A percentile compares a stretch with the other conserved stretches of the same genome.
These are phyloP conservation scores for Ogataea salicorniae DNA, from an alignment of 805 yeast species.

Conservation along the genomic window DNA sequence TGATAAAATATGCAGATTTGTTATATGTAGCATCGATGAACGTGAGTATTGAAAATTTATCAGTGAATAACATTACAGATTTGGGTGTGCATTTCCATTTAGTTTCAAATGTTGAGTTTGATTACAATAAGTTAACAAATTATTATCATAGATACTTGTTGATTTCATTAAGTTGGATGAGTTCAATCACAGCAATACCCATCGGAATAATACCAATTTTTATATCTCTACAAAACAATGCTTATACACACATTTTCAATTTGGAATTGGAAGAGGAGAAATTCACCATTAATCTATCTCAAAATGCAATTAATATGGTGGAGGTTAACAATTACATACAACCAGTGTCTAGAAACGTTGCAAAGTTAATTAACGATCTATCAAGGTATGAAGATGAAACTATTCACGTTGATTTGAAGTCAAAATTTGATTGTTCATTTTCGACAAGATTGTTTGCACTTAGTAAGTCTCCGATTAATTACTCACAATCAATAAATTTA, in stretches of 20 bases:
- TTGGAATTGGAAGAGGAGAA: background rate
- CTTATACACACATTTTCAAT: background rate
- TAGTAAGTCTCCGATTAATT: background rate
- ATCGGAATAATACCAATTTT: constrained; percentile 2
- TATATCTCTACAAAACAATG: constrained; percentile 1
- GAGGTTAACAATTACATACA: background rate
- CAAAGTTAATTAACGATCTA: background rate
- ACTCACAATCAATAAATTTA: background rate
- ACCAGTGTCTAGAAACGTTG: background rate
- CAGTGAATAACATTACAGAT: constrained; percentile 3
- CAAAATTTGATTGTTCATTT: background rate
- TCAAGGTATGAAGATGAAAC: background rate
- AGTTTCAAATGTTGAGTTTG: background rate
- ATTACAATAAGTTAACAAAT: constrained; percentile 4
- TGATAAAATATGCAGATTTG: background rate
- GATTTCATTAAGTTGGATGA: background rate
- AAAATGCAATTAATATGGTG: too few relatives aligned
- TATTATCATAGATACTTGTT: constrained; percentile 3
- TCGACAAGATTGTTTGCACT: background rate
- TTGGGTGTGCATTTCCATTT: constrained; percentile 2
- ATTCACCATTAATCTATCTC: background rate
- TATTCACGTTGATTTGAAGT: background rate
- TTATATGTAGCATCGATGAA: background rate
- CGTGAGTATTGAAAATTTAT: constrained; percentile 1
- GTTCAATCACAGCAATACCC: background rate